A percentile compares a stretch with the other conserved stretches of the same genome.
phyloP scores from a whole-genome alignment of 495 filamentous ascomycete genomes.

The Aspergillus avenaceus region DNA sequence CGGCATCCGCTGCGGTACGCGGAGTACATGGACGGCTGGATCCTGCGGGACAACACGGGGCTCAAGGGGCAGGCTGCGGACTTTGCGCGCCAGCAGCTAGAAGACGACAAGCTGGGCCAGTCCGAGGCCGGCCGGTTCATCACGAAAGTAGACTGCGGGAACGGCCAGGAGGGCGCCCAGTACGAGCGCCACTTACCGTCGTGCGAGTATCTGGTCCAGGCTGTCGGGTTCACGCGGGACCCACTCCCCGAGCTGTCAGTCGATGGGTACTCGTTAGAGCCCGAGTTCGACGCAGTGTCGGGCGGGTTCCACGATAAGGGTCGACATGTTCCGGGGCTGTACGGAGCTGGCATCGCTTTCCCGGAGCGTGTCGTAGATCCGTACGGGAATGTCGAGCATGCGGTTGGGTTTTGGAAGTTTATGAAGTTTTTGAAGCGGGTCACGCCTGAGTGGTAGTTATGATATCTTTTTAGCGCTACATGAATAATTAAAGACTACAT shows the following conservation, averaged over 20 bases:
- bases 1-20: constrained; percentile 58
- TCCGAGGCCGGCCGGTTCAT: constrained; percentile 49
- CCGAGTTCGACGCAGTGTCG: constrained; percentile 46
- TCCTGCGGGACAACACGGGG: constrained; percentile 59
- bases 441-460: constrained; percentile 44
- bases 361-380: constrained; percentile 58
- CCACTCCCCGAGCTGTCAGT: constrained; percentile 40
- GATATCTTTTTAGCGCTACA: too few species aligned
- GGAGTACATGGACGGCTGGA: constrained; percentile 58
- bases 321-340: constrained; percentile 43
- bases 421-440: constrained; percentile 57
- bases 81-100: constrained; percentile 54
- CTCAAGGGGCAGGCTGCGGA: constrained; percentile 56
- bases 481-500: background rate
- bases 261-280: constrained; percentile 23
- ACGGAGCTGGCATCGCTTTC: constrained; percentile 58
- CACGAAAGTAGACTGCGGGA: constrained; percentile 44
- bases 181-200: constrained; percentile 42
- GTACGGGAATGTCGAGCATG: constrained; percentile 55
- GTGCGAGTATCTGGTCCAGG: constrained; percentile 50
- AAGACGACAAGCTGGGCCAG: constrained; percentile 41
- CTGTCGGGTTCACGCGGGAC: constrained; percentile 51
- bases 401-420: constrained; percentile 61
- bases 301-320: constrained; percentile 45
- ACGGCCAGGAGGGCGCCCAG: constrained; percentile 37